Percentiles rank a stretch among this genome's conserved stretches.
Evolutionary conservation across 2,329 filamentous ascomycete species (phyloP).

Genomic region (Fusarium brevicatenulatum): DNA sequence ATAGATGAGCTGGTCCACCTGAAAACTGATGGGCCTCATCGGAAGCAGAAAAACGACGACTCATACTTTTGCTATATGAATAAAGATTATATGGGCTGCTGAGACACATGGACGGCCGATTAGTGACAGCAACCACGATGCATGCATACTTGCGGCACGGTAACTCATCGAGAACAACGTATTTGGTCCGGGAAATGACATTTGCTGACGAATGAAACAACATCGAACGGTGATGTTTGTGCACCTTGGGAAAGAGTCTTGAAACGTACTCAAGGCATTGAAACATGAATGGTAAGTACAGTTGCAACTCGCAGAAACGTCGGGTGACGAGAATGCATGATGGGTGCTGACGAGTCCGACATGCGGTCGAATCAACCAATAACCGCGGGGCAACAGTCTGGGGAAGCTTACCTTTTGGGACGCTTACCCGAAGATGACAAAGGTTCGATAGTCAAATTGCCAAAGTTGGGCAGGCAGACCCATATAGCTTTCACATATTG

Average conservation of each 20-base stretch:
- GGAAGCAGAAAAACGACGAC: not conserved
- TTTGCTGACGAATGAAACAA: not conserved
- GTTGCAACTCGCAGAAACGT: not conserved
- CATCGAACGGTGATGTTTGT: not conserved
- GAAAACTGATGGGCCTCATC: not conserved
- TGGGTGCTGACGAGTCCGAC: slow-evolving; percentile 22
- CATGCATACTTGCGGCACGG: not conserved
- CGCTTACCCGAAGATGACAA: slow-evolving; percentile 27
- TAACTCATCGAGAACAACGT: not conserved
- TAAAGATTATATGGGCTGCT: too few relatives aligned
- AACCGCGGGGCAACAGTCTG: not conserved
- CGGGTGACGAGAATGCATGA: not conserved
- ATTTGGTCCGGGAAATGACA: not conserved
- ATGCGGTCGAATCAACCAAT: slow-evolving; percentile 28
- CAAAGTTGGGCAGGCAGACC: not conserved
- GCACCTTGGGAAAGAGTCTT: too few relatives aligned
- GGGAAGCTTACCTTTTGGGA: slow-evolving; percentile 21
- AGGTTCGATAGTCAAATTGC: not conserved
- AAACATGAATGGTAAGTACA: not conserved
- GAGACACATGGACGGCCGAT: not conserved
- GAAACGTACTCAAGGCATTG: not conserved
- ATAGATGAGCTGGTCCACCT: not conserved
- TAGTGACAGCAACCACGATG: not conserved
- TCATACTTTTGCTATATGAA: not conserved
- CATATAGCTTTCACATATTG: slow-evolving; percentile 8